Base-by-base conservation (phyloP, 768 basidiomycete species). In the Austroboletus eburneus region DNA sequence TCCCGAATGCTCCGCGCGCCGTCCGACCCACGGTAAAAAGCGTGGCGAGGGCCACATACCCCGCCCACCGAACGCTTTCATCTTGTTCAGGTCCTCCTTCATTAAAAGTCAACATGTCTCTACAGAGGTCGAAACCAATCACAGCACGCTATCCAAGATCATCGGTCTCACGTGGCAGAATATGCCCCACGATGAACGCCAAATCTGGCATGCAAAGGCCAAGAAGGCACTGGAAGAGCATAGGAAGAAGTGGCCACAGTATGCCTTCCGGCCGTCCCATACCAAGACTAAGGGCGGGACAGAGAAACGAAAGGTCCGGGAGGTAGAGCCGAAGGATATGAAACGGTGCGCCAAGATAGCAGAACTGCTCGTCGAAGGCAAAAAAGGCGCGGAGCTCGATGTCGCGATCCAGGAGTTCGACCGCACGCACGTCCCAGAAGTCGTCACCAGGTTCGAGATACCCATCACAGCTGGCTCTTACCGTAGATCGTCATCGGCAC, bases 1-100 rank as follows among this genome's bases (percentile, higher is more conserved):
- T n/a, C 49, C 67, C 29, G 66, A 62, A 9, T 42, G 30, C 34
- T 50, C 64, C 18, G 54, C 73, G 29, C 74, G 74, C 30, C 74
- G 74, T 33, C 63, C 72, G 6, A 73, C 75, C 0, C 85, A 87
- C 56, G 70, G 75, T 39, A 85, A 80, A 72, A 84, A 85, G 68
- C 85, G 83, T 61, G 77, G 79, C 13, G 78, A 80, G 22, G 78
- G 84, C 52, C 85, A 89, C 62, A 86, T 91, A 52, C 87, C 87
- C 16, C 85, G 87, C 35, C 87, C 87, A 2, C 85, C 87, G 2
- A 90, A 91, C 58, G 88, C 87, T 21, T 91, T 91, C 69, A 91
- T 90, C 60, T 77, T 91, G 57, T 91, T 90, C 73, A 83, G 87
- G 51, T 86, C 85, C 0, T 82, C 83, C 0, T 89, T 89, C 67